Percentiles rank a stretch among this genome's conserved stretches.
phyloP scores from a whole-genome alignment of 225 moss, liverwort and hornwort species.

The Bryum argenteum region DNA sequence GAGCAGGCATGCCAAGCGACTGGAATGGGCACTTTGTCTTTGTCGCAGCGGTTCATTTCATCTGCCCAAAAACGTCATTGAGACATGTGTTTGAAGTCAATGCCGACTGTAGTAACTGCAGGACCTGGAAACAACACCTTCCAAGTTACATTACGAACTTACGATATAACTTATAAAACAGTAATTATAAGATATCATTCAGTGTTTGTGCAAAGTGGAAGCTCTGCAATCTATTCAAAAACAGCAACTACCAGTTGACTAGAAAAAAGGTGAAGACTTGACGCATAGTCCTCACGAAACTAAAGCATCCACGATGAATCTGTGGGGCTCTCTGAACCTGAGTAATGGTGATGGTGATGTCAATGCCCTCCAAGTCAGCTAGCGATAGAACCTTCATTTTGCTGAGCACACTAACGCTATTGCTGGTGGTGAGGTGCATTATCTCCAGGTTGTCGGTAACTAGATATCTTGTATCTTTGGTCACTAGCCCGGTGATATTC shows the following conservation, averaged over 20 bases:
- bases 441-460: conserved; percentile 5
- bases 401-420: not conserved
- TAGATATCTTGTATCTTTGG: not conserved
- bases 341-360: not conserved
- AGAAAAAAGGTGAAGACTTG: too few relatives aligned
- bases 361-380: not conserved
- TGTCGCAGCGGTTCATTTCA: not conserved
- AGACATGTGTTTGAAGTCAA: conserved; percentile 7
- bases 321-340: not conserved
- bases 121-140: conserved; percentile 9
- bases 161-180: too few relatives aligned
- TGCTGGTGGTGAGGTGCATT: not conserved
- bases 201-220: not conserved
- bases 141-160: not conserved
- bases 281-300: too few relatives aligned
- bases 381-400: not conserved
- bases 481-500: not conserved
- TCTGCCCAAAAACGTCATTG: conserved; percentile 1
- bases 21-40: not conserved
- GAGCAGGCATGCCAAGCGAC: too few relatives aligned
- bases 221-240: too few relatives aligned
- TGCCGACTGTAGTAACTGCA: not conserved
- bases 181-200: too few relatives aligned
- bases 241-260: too few relatives aligned
- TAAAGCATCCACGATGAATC: too few relatives aligned